Conservation (phyloP, 805 yeast genomes). For the Geotrichum ghanense region DNA sequence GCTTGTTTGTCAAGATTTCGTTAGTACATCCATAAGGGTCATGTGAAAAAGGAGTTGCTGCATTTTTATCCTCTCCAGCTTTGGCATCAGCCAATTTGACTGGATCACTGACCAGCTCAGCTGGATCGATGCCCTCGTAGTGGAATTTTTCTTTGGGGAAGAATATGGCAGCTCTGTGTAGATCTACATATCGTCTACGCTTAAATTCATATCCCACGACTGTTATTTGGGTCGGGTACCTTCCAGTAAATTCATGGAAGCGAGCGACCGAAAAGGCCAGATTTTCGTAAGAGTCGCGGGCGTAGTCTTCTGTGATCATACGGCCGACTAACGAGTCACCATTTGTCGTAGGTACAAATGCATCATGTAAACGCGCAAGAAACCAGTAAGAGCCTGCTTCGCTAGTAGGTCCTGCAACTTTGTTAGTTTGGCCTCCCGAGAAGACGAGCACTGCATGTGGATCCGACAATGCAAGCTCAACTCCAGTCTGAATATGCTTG, state of each 20-base stretch:
- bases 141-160: slow-evolving; percentile 39
- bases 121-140: slow-evolving; percentile 67
- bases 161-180: not conserved
- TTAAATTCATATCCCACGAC: not conserved
- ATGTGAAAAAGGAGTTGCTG: not conserved
- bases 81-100: not conserved
- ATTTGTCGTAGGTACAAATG: not conserved
- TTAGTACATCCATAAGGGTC: slow-evolving; percentile 1
- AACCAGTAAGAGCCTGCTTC: slow-evolving; percentile 1
- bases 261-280: not conserved
- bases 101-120: slow-evolving; percentile 18
- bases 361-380: not conserved
- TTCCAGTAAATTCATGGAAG: slow-evolving; percentile 1
- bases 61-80: slow-evolving; percentile 1
- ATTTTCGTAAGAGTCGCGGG: slow-evolving; percentile 1
- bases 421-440: slow-evolving; percentile 2
- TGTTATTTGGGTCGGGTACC: not conserved
- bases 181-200: not conserved
- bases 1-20: not conserved
- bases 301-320: not conserved
- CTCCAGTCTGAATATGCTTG: not conserved
- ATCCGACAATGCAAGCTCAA: not conserved
- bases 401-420: not conserved
- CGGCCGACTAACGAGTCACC: not conserved
- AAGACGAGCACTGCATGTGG: not conserved